A percentile compares a stretch with the other conserved stretches of the same genome.
Conservation (phyloP, 306 rosid genomes). For the Luffa acutangula region DNA sequence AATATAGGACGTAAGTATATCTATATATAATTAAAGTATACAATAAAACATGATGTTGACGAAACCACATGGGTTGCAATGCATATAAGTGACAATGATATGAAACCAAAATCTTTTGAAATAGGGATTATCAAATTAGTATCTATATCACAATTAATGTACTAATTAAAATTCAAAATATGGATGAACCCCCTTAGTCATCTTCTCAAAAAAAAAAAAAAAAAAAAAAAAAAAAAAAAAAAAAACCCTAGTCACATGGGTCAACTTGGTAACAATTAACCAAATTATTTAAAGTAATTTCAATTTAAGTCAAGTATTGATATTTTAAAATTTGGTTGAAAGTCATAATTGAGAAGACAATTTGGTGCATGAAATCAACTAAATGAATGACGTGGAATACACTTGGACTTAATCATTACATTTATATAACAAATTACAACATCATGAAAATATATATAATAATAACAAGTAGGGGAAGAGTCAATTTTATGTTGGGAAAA, state of each 20-base stretch:
- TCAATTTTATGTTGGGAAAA: too few relatives aligned
- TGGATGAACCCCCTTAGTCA: not conserved
- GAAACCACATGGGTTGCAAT: not conserved
- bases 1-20: not conserved
- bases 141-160: not conserved
- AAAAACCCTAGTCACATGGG: not conserved
- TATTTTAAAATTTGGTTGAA: too few relatives aligned
- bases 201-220: too few relatives aligned
- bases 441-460: too few relatives aligned
- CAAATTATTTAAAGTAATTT: not conserved
- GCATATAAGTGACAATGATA: not conserved
- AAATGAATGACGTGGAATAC: too few relatives aligned
- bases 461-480: too few relatives aligned
- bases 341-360: too few relatives aligned
- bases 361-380: too few relatives aligned
- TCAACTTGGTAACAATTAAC: not conserved
- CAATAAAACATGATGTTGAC: not conserved
- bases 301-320: too few relatives aligned
- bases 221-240: too few relatives aligned
- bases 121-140: not conserved
- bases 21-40: not conserved
- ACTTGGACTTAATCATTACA: too few relatives aligned
- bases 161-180: not conserved
- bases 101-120: not conserved
- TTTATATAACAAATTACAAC: too few relatives aligned